These are phyloP conservation scores for Termitomyces eurrhizus DNA, from an alignment of 768 basidiomycete species.

Conservation along the genomic window DNA sequence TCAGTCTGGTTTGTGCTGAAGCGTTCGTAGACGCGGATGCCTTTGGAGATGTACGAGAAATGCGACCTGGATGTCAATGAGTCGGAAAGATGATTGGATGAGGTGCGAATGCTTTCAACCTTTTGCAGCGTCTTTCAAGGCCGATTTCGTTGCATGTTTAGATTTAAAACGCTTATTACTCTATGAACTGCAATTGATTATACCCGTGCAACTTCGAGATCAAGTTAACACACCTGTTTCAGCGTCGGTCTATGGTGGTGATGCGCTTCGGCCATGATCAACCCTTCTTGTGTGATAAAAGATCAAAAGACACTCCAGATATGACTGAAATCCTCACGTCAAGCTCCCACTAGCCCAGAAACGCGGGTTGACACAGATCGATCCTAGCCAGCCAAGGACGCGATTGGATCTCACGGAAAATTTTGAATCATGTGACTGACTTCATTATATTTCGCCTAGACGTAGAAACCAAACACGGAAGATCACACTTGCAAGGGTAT, in stretches of 20 bases:
- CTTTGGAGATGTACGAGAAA: slow-evolving; percentile 54
- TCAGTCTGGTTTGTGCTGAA: slow-evolving; percentile 66
- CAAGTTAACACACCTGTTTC: slow-evolving; percentile 60
- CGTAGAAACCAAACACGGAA: slow-evolving; percentile 1
- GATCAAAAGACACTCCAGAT: not conserved
- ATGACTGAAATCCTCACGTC: not conserved
- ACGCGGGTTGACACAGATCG: slow-evolving; percentile 2
- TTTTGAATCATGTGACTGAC: slow-evolving; percentile 13
- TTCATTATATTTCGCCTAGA: not conserved
- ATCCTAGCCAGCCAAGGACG: slow-evolving; percentile 1
- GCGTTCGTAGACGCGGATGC: slow-evolving; percentile 41
- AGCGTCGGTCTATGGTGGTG: slow-evolving; percentile 72
- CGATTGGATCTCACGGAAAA: slow-evolving; percentile 4
- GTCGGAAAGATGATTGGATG: not conserved
- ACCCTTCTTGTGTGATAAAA: not conserved
- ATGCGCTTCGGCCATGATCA: slow-evolving; percentile 41
- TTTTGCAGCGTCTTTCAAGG: slow-evolving; percentile 81
- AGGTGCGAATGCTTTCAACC: slow-evolving; percentile 36
- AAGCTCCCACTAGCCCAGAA: not conserved
- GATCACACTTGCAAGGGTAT: not conserved
- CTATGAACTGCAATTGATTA: slow-evolving; percentile 32
- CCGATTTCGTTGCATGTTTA: slow-evolving; percentile 81
- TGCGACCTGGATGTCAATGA: slow-evolving; percentile 41
- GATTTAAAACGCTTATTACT: slow-evolving; percentile 93
- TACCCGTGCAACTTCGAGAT: not conserved